Evolutionary conservation across 106 monocot species (phyloP).

Genomic region (Dendrobium officinale): DNA sequence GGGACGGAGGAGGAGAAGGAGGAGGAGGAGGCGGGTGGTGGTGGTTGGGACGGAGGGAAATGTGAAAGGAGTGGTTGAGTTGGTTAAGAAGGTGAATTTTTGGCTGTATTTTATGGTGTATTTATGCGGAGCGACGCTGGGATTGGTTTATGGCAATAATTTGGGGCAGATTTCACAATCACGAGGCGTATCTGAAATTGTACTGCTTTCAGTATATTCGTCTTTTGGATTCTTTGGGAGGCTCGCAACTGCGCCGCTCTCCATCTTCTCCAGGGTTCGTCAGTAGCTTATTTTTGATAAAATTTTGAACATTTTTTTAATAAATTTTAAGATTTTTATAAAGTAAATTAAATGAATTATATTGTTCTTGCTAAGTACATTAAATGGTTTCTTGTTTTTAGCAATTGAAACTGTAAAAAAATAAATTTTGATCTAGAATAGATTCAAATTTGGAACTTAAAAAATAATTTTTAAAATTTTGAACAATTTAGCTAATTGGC

Average conservation of each 20-base stretch:
- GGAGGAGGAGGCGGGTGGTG: neutral
- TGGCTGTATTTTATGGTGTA: slow-evolving; percentile 27
- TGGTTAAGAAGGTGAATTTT: slow-evolving; percentile 10
- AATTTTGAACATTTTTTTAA: too few species aligned
- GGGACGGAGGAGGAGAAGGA: neutral
- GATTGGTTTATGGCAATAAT: slow-evolving; percentile 24
- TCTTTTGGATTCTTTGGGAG: slow-evolving; percentile 30
- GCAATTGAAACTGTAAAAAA: too few species aligned
- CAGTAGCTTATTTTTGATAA: too few species aligned
- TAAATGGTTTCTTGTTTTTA: too few species aligned
- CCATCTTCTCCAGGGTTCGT: slow-evolving; percentile 9
- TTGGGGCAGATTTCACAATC: slow-evolving; percentile 28
- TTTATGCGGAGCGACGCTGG: slow-evolving; percentile 21
- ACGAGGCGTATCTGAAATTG: neutral
- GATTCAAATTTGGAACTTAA: too few species aligned
- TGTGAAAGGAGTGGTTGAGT: slow-evolving; percentile 1
- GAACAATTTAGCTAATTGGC: too few species aligned
- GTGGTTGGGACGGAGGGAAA: neutral
- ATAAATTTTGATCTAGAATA: too few species aligned
- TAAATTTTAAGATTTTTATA: too few species aligned
- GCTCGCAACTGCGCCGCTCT: slow-evolving; percentile 5
- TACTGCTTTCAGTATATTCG: slow-evolving; percentile 22
- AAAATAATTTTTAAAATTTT: too few species aligned
- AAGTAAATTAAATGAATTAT: too few species aligned
- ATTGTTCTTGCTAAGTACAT: too few species aligned